A percentile compares a stretch with the other conserved stretches of the same genome.
phyloP scores from a whole-genome alignment of 345 rosid species.

The Clausena lansium region DNA sequence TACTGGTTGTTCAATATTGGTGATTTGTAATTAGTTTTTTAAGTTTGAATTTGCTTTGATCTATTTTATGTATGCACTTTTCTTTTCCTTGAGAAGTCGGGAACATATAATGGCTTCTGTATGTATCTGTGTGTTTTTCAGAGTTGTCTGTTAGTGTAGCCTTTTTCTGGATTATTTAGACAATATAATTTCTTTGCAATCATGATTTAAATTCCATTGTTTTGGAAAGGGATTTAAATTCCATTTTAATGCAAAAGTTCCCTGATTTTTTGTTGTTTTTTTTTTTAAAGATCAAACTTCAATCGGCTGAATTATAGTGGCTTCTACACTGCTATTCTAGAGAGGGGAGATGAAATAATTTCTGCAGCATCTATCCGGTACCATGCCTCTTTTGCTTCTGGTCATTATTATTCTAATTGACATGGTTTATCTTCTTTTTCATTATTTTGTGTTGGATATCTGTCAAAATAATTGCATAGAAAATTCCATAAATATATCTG shows the following conservation, averaged over 20 bases:
- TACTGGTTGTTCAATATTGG: no score
- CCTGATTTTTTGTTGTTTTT: constrained; percentile 7
- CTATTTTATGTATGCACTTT: no score
- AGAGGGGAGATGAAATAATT: constrained; percentile 89
- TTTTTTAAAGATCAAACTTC: constrained; percentile 63
- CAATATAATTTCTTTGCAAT: not conserved
- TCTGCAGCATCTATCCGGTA: constrained; percentile 86
- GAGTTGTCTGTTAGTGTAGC: not conserved
- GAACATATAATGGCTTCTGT: not conserved
- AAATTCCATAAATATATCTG: not conserved
- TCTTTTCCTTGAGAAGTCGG: not conserved
- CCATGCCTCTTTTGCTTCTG: constrained; percentile 6
- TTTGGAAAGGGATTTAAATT: not conserved
- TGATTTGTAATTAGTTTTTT: no score
- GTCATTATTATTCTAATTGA: constrained; percentile 2
- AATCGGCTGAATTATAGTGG: constrained; percentile 72
- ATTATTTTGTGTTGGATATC: not conserved
- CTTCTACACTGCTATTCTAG: constrained; percentile 74
- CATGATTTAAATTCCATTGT: not conserved
- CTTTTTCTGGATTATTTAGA: not conserved
- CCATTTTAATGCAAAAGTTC: not conserved
- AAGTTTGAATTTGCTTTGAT: no score
- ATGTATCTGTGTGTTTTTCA: not conserved
- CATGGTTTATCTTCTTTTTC: not conserved
- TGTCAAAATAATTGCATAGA: not conserved